Percentiles rank a stretch among this genome's conserved stretches.
Evolutionary conservation across 768 basidiomycete genomes (phyloP).

Genomic region (Lyophyllum semitale): DNA sequence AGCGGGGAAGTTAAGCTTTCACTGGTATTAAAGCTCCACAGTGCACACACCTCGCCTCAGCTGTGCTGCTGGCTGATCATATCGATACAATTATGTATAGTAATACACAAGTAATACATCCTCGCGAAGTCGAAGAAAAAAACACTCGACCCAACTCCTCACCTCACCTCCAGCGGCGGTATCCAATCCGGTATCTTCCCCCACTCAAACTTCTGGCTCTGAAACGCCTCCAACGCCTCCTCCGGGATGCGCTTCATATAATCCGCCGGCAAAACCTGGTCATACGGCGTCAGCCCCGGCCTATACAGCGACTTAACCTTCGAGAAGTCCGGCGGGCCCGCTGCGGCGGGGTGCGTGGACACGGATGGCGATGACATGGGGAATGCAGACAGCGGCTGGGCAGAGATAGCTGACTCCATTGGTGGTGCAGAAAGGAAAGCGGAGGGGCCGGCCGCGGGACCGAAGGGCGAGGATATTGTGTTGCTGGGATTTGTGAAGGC

Average conservation of each 20-base stretch:
- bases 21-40: too few species aligned
- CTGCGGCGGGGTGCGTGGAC: not conserved
- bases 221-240: constrained; percentile 53
- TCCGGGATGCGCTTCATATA: constrained; percentile 59
- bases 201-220: constrained; percentile 61
- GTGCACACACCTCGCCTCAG: too few species aligned
- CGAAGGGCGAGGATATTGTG: constrained; percentile 8
- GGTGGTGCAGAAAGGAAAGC: constrained; percentile 4
- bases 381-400: constrained; percentile 21
- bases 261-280: constrained; percentile 54
- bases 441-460: constrained; percentile 1
- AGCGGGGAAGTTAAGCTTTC: too few species aligned
- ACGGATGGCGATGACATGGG: constrained; percentile 21
- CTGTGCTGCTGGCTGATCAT: too few species aligned
- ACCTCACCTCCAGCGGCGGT: constrained; percentile 64
- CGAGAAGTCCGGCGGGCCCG: constrained; percentile 28
- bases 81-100: too few species aligned
- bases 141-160: constrained; percentile 17
- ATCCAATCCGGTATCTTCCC: constrained; percentile 73
- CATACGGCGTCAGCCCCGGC: constrained; percentile 57
- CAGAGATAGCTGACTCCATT: constrained; percentile 3
- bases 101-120: too few species aligned
- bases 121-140: too few species aligned
- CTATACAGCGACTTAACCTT: constrained; percentile 34
- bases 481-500: constrained; percentile 11